These are phyloP conservation scores for Platanus orientalis DNA, from an alignment of 164 flowering plant species.

Conservation along the genomic window DNA sequence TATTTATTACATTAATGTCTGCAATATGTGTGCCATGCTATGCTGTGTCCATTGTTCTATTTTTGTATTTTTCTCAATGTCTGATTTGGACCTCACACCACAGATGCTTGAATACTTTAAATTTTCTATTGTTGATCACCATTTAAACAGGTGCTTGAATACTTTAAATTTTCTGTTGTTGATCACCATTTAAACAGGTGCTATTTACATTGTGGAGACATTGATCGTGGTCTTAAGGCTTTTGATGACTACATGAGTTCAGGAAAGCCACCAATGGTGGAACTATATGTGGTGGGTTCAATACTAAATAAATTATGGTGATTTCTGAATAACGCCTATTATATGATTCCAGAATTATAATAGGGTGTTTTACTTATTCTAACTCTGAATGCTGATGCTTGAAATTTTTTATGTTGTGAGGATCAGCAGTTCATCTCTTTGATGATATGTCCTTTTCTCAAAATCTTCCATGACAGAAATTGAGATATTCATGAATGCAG, in stretches of 20 bases:
- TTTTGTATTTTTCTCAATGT: no score
- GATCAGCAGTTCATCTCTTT: no score
- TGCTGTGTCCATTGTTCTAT: background rate
- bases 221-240: conserved; percentile 59
- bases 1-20: background rate
- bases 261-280: conserved; percentile 44
- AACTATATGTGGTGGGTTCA: conserved; percentile 65
- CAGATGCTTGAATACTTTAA: background rate
- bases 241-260: conserved; percentile 71
- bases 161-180: conserved; percentile 2
- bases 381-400: background rate
- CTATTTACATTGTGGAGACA: conserved; percentile 66
- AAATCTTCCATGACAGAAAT: no score
- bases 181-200: conserved; percentile 43
- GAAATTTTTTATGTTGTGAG: background rate
- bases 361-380: background rate
- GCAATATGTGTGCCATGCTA: no score
- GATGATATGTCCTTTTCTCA: no score
- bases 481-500: no score
- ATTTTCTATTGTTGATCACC: conserved; percentile 3
- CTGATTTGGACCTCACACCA: no score
- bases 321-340: background rate
- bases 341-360: no score
- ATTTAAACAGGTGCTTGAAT: conserved; percentile 49
- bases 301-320: background rate